phyloP scores from a whole-genome alignment of 164 flowering plant species.

The Magnolia officinalis region DNA sequence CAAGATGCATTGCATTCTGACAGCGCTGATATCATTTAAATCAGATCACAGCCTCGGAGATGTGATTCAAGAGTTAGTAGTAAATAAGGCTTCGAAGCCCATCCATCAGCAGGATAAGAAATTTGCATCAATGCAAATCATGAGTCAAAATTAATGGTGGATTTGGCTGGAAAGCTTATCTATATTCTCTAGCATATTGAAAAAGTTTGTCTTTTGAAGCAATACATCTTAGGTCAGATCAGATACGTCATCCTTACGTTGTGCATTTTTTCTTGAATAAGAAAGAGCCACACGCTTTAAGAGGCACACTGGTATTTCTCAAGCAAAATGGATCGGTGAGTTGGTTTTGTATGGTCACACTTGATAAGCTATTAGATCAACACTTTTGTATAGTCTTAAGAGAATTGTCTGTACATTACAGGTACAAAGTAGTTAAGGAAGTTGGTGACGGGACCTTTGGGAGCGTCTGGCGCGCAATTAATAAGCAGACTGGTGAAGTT shows the following conservation, averaged over 20 bases:
- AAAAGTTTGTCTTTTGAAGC: slow-evolving; percentile 11
- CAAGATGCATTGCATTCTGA: slow-evolving; percentile 30
- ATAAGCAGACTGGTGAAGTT: slow-evolving; percentile 89
- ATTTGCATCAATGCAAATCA: slow-evolving; percentile 20
- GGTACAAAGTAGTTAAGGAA: slow-evolving; percentile 90
- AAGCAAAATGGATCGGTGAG: slow-evolving; percentile 78
- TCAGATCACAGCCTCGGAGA: slow-evolving; percentile 12
- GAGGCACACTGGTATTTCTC: slow-evolving; percentile 14
- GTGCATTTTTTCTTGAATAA: slow-evolving; percentile 29
- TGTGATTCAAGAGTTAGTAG: slow-evolving; percentile 15
- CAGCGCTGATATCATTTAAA: slow-evolving; percentile 5
- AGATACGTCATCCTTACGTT: slow-evolving; percentile 7
- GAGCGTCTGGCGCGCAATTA: slow-evolving; percentile 88
- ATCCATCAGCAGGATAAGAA: slow-evolving; percentile 27
- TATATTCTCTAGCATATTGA: slow-evolving; percentile 15
- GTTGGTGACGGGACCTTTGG: slow-evolving; percentile 99
- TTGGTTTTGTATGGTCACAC: neutral
- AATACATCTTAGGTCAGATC: slow-evolving; percentile 14
- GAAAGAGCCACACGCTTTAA: slow-evolving; percentile 24
- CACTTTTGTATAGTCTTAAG: neutral
- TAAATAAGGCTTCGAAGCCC: slow-evolving; percentile 49
- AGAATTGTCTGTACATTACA: slow-evolving; percentile 16
- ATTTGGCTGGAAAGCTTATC: slow-evolving; percentile 30
- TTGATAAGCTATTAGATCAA: too few species aligned
- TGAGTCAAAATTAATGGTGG: slow-evolving; percentile 38